Base-by-base conservation (phyloP, 768 basidiomycete species). In the Calvatia gigantea region DNA sequence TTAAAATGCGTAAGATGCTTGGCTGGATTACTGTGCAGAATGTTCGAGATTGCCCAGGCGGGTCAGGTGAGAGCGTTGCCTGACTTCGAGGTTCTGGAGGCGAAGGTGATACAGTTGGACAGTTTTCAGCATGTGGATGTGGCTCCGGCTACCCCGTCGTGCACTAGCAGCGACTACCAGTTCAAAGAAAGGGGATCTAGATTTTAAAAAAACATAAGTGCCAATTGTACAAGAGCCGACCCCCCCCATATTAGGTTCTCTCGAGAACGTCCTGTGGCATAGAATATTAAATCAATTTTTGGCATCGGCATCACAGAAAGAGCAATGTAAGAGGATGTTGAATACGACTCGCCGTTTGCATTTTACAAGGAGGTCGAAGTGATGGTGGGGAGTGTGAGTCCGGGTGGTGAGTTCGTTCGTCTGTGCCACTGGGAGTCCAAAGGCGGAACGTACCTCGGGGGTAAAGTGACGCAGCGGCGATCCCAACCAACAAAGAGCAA, bases 261-360 rank as follows among this genome's bases (percentile, higher is more conserved):
- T 80, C 14, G 88, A 86, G 21, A 91, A 94, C 63, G 87, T 94
- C 9, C 71, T 90, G 27, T 84, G 80, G 70, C 80, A 76, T 47
- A 93, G 96, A 55, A n/a, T n/a, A 79, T 94, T 21, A 65, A 81
- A 28, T 75, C 73, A 2, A 72, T 94, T 3, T 72, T 97, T 2
- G 92, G 91, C 1, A 51, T 71, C 43, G 81, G 83, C 14, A 71
- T 70, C 6, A 82, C 87, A 0, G 76, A 82, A 25, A 66, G 70
- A 12, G 73, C 81, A 4, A 65, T 81, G 2, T 73, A 73, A 21
- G 73, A 77, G 0, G 79, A 79, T 5, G 67, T 65, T 9, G 83
- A 86, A 51, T 80, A 80, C 62, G 74, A 83, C 11, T 69, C 83
- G 14, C 91, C 85, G 0, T 85, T 88, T 53, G 70, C 70, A 55